Evolutionary conservation across 108 stramenopile species (phyloP).

Genomic region (Schizochytrium sp.): DNA sequence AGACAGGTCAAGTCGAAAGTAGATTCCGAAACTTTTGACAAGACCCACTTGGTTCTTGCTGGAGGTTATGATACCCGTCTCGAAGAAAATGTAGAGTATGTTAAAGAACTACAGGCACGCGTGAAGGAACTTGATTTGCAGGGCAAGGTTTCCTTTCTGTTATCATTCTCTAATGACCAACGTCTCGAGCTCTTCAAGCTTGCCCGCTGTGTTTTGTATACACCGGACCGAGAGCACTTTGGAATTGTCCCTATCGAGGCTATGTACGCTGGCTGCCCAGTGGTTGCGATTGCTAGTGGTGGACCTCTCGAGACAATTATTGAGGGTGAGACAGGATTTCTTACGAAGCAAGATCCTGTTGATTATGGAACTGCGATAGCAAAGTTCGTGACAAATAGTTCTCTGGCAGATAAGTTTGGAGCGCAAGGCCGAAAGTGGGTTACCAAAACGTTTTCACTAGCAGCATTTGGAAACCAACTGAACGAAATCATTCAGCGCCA

Average conservation of each 20-base stretch:
- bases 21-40: not conserved
- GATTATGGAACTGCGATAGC: not conserved
- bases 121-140: conserved; percentile 69
- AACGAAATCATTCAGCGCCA: conserved; percentile 1
- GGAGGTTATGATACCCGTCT: conserved; percentile 95
- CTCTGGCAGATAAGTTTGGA: not conserved
- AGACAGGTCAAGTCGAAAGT: not conserved
- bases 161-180: conserved; percentile 84
- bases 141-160: conserved; percentile 77
- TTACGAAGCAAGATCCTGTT: conserved; percentile 64
- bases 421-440: conserved; percentile 8
- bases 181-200: conserved; percentile 79
- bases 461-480: conserved; percentile 22
- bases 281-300: conserved; percentile 85
- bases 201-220: conserved; percentile 89
- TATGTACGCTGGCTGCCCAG: conserved; percentile 90
- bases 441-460: not conserved
- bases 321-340: conserved; percentile 87
- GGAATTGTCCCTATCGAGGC: conserved; percentile 99
- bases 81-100: conserved; percentile 92
- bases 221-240: conserved; percentile 95
- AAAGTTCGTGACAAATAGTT: not conserved
- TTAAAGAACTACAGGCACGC: conserved; percentile 80
- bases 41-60: conserved; percentile 82
- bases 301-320: conserved; percentile 93